A percentile compares a stretch with the other conserved stretches of the same genome.
Conservation (phyloP, 106 monocot genomes). For the Xerophyta viscosa region DNA sequence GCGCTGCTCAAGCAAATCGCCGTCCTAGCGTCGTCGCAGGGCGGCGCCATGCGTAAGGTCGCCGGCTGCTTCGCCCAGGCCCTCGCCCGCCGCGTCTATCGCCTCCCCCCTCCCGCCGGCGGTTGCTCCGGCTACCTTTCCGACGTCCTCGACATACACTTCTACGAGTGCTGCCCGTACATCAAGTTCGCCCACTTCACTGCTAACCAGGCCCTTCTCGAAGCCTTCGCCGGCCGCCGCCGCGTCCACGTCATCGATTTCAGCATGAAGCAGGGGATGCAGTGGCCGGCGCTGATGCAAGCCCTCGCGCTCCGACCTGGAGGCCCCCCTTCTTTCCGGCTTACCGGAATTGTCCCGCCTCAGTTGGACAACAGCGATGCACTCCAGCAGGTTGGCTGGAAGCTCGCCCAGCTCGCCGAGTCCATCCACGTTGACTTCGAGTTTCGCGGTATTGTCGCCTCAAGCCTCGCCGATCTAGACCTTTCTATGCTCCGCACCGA, state of each 20-base stretch:
- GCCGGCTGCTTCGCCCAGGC: constrained; percentile 86
- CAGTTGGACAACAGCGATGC: constrained; percentile 70
- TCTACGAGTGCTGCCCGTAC: constrained; percentile 91
- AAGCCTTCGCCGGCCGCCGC: constrained; percentile 70
- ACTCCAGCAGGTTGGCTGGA: constrained; percentile 72
- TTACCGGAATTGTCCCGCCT: constrained; percentile 78
- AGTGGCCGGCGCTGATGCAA: constrained; percentile 93
- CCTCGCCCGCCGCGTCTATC: constrained; percentile 65
- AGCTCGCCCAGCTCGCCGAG: constrained; percentile 84
- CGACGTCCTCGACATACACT: constrained; percentile 69
- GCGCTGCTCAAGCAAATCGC: constrained; percentile 67
- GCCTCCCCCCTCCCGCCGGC: constrained; percentile 26
- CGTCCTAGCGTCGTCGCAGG: constrained; percentile 54
- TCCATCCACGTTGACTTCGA: constrained; percentile 69
- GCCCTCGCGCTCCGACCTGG: constrained; percentile 83
- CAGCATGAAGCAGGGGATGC: constrained; percentile 91
- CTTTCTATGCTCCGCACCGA: constrained; percentile 43
- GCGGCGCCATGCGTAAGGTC: constrained; percentile 87
- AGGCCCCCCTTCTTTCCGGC: constrained; percentile 71
- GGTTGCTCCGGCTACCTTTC: constrained; percentile 42
- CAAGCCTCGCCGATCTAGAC: constrained; percentile 64
- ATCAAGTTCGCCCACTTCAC: constrained; percentile 98
- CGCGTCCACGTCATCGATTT: constrained; percentile 87
- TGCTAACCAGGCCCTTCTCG: constrained; percentile 94
- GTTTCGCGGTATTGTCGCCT: constrained; percentile 59